Conservation (phyloP, 148 eudicot species). For the Amaranthus hypochondriacus region DNA sequence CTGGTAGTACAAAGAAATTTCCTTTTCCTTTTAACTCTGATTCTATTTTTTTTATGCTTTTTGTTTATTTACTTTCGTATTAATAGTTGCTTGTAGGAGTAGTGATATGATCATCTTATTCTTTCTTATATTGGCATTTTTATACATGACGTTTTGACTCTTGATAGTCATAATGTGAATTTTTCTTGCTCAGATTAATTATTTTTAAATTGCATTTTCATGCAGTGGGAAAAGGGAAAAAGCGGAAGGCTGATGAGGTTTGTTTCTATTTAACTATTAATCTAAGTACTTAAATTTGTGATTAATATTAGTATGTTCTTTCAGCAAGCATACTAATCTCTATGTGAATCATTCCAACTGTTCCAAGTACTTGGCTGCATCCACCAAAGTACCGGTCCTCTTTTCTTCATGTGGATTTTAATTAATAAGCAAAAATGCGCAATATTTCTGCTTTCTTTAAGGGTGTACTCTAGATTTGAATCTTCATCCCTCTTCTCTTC, state of each 20-base stretch:
- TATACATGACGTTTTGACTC: not conserved
- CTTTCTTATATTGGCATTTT: not conserved
- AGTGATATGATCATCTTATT: not conserved
- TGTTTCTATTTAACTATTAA: conserved; percentile 24
- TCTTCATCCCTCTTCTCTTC: no score
- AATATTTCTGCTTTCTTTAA: no score
- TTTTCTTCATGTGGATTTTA: no score
- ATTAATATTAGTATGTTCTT: no score
- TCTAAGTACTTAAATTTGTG: not conserved
- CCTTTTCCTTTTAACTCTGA: no score
- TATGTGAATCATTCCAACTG: no score
- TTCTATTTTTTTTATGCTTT: not conserved
- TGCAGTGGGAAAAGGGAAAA: conserved; percentile 89
- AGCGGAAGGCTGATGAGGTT: conserved; percentile 92
- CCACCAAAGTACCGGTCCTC: no score
- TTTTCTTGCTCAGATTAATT: not conserved
- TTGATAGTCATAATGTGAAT: not conserved
- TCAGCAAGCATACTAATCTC: no score
- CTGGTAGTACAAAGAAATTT: no score
- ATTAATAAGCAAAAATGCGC: no score
- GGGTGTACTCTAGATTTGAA: no score
- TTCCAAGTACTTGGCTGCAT: no score
- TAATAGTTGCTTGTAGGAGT: not conserved
- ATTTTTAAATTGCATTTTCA: conserved; percentile 6
- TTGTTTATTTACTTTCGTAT: not conserved